Conservation (phyloP, 352 stramenopile genomes). For the Phytophthora pistaciae region DNA sequence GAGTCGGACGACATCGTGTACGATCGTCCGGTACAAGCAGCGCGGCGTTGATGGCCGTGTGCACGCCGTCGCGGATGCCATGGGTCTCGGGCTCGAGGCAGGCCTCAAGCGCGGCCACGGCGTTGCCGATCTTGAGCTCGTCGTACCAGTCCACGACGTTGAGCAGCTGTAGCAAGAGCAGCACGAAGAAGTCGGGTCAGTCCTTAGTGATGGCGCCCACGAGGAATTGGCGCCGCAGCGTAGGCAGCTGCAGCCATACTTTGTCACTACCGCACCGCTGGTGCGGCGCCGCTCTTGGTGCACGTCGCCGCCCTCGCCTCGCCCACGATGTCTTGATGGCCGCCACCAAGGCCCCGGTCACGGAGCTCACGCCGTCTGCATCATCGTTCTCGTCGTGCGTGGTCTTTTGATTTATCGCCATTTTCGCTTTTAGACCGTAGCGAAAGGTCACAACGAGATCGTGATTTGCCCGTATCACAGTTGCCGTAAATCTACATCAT, state of each 20-base stretch:
- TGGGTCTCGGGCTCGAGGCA: constrained; percentile 88
- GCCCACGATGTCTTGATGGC: no score
- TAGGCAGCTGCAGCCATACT: no score
- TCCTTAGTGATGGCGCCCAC: constrained; percentile 75
- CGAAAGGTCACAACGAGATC: no score
- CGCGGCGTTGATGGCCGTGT: constrained; percentile 89
- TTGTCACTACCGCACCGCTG: no score
- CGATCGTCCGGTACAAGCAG: constrained; percentile 95
- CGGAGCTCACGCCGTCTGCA: no score
- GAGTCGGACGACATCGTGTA: constrained; percentile 86
- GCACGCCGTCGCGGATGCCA: constrained; percentile 91
- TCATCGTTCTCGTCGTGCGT: no score
- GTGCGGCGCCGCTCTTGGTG: no score
- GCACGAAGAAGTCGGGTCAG: constrained; percentile 66
- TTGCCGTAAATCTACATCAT: neutral
- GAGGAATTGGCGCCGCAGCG: constrained; percentile 36
- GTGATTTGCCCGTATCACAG: neutral
- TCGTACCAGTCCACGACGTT: constrained; percentile 84
- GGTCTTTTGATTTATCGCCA: neutral
- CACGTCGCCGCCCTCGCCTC: no score
- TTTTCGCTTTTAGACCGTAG: neutral
- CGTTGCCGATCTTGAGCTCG: constrained; percentile 83
- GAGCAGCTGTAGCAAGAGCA: constrained; percentile 78
- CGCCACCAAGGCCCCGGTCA: no score
- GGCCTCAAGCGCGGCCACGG: constrained; percentile 87